Percentiles rank a stretch among this genome's conserved stretches.
phyloP scores from a whole-genome alignment of 2,329 filamentous ascomycete species.

The Cladosporium phlei region DNA sequence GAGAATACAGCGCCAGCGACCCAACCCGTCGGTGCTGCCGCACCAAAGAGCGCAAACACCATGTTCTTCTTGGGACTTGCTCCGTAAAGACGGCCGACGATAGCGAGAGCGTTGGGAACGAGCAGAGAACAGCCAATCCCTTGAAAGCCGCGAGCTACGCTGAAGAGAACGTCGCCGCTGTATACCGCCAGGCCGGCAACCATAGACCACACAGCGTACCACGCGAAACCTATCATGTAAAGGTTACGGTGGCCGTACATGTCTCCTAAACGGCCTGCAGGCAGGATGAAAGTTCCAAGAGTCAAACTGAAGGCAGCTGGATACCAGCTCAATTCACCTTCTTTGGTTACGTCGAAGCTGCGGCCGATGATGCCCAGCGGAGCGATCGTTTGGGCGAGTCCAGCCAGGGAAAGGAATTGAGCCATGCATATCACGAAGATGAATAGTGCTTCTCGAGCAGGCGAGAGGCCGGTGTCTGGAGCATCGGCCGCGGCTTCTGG shows the following conservation, averaged over 20 bases:
- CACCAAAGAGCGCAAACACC: conserved; percentile 35
- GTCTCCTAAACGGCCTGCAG: conserved; percentile 40
- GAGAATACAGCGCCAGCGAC: conserved; percentile 33
- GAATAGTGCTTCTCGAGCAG: conserved; percentile 21
- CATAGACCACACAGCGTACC: conserved; percentile 35
- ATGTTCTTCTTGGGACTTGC: conserved; percentile 36
- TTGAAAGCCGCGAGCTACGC: conserved; percentile 36
- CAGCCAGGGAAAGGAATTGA: conserved; percentile 26
- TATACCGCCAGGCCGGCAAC: conserved; percentile 36
- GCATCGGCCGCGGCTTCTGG: no score
- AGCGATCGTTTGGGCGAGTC: conserved; percentile 30
- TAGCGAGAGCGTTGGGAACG: conserved; percentile 36
- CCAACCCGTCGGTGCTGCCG: conserved; percentile 33
- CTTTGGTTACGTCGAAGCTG: conserved; percentile 37
- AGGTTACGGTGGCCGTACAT: conserved; percentile 42
- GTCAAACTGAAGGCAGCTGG: conserved; percentile 41
- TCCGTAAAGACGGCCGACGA: conserved; percentile 32
- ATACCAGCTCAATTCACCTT: conserved; percentile 42
- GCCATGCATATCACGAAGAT: conserved; percentile 24
- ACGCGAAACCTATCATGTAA: conserved; percentile 37
- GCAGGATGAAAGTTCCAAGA: conserved; percentile 43
- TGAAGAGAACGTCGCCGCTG: conserved; percentile 34
- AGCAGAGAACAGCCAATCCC: conserved; percentile 36
- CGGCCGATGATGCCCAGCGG: conserved; percentile 44
- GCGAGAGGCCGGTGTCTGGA: no score